Base-by-base conservation (phyloP, 164 flowering plant genomes). In the Hamamelis virginiana region DNA sequence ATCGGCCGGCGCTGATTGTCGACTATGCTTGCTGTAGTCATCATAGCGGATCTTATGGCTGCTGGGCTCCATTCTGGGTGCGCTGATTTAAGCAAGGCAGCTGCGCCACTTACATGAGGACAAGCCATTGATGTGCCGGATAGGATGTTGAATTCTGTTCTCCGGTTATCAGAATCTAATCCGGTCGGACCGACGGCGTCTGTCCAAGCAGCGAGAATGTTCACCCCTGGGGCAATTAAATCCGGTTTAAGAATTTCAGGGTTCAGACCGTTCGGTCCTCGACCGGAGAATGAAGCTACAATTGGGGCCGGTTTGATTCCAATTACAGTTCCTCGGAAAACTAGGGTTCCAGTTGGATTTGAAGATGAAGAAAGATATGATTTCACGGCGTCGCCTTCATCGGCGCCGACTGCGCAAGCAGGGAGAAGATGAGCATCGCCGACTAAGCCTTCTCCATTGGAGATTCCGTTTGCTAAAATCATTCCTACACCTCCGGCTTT, bases 71-170 rank as follows among this genome's bases (percentile, higher is more conserved):
- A 92, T 66, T 85, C 84, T 0, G 90, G 94, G 62, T 90, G 92
- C 0, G 91, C 86, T 0, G 92, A 87, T 66, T 92, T 92, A 0
- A 92, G 89, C 73, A 92, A 73, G 0, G 97, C 96, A 0, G 97
- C 96, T 1, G 91, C 94, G 2, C 95, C 97, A 38, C 93, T 82
- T 0, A 91, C 95, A 72, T 91, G 97, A 5, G 94, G 96, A 67
- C 88, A 83, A 18, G 96, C 87, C 96, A 92, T 92, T 0, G 97
- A 92, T 0, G 97, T 92, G 5, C 97, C 97, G 0, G 97, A 90
- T 5, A 90, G 66, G 21, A 90, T 92, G 77, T 89, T 92, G 82
- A 92, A 92, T 61, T 90, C 95, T 0, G 89, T 84, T 69, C 71
- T 84, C 61, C 93, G 71, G 9, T 16, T 12, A 70, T 92, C 95